Percentiles rank a stretch among this genome's conserved stretches.
Evolutionary conservation across 768 basidiomycete genomes (phyloP).

Genomic region (Infundibulicybe gibba): DNA sequence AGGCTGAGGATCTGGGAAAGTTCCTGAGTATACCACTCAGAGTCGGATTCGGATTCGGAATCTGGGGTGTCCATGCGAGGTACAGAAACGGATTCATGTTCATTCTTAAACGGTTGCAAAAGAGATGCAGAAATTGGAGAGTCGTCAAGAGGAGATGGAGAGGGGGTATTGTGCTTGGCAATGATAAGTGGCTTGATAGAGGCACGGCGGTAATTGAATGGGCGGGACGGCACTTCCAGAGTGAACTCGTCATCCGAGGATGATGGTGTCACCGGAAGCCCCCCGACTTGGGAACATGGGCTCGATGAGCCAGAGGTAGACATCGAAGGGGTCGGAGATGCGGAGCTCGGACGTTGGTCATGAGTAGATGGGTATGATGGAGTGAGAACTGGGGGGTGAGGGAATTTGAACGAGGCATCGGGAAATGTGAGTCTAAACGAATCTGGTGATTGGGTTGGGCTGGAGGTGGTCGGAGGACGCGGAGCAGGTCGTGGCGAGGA

Average conservation of each 20-base stretch:
- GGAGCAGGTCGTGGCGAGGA: constrained; percentile 23
- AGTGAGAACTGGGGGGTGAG: constrained; percentile 31
- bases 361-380: constrained; percentile 18
- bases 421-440: constrained; percentile 29
- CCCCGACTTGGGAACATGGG: constrained; percentile 24
- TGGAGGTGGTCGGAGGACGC: constrained; percentile 16
- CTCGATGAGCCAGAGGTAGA: constrained; percentile 36
- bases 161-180: constrained; percentile 32
- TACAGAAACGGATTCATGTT: constrained; percentile 6
- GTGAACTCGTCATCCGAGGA: constrained; percentile 54
- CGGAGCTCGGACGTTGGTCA: constrained; percentile 16
- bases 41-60: constrained; percentile 37
- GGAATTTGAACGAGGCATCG: constrained; percentile 28
- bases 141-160: constrained; percentile 6
- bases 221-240: constrained; percentile 23
- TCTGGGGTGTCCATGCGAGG: constrained; percentile 6
- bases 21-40: constrained; percentile 56
- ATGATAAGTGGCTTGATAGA: constrained; percentile 52
- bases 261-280: constrained; percentile 45
- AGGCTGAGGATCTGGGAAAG: constrained; percentile 52
- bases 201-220: constrained; percentile 35
- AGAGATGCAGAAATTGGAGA: constrained; percentile 12
- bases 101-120: constrained; percentile 14
- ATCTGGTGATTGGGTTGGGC: constrained; percentile 20
- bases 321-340: constrained; percentile 32